Base-by-base conservation (phyloP, 148 eudicot species). In the Suaeda aralocaspica region DNA sequence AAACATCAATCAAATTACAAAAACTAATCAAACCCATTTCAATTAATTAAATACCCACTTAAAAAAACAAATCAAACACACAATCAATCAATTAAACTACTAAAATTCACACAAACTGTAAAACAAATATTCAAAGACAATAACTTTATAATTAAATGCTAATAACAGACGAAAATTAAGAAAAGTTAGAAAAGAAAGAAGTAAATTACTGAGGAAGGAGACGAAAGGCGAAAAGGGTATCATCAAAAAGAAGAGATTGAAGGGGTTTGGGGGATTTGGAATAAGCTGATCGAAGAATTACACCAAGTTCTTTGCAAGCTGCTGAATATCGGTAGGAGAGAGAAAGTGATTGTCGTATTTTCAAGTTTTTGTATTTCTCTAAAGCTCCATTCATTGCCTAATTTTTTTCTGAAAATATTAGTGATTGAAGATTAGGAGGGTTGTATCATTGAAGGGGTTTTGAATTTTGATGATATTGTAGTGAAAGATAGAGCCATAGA, bases 221-320 rank as follows among this genome's bases (percentile, higher is more conserved):
- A 72, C 78, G 85, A 76, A 93, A 89, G 63, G 98, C 95, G 72
- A 68, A 9, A 55, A 93, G 76, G 56, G 88, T 77, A 60, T 93
- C 86, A 44, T 85, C 85, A 64, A 88, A 79, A 66, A 93, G 33
- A 72, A 85, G 85, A 64, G 84, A 81, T 68, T 93, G 98, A 49
- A 93, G 85, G 66, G 64, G 52, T 83, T 93, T 93, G 42, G 92
- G 85, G 33, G 80, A 76, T 66, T 82, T 79, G 9, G 87, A 68
- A 74, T 72, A 90, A 49, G 76, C 81, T 11, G 71, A 57, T 25
- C 87, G 84, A 65, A 92, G 80, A 74, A 92, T 83, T n/a, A 73
- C 67, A 69, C 83, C 75, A 64, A 92, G 82, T 59, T 92, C 94
- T 33, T 67, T 81, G 71, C 92, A 90, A 15, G 84, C 92, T 1